Base-by-base conservation (phyloP, 176 grass and related monocot genomes). In the Tillandsia fasciculata region DNA sequence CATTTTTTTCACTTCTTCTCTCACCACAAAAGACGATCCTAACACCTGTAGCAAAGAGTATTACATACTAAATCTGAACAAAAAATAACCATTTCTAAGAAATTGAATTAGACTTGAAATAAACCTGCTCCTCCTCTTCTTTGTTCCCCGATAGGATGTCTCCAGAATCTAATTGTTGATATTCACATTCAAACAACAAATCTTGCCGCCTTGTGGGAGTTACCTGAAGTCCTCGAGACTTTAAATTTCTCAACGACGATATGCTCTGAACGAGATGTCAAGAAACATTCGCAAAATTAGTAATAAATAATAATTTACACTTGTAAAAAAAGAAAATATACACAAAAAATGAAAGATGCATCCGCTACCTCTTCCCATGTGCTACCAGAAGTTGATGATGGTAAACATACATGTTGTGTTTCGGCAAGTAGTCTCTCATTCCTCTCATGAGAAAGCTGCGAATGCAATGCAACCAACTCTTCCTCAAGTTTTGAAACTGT, bases 281-380 rank as follows among this genome's bases (percentile, higher is more conserved):
- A 85, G 49, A 52, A 85, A 49, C 42, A 26, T 11, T 76, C 3
- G 87, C 23, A n/a, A 54, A 74, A 68, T 49, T 48, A 75, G 72
- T 18, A 56, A 61, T 12, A 51, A 72, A 59, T 86, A 74, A 64
- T 53, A 71, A 3, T 79, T 47, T 2, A 48, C 47, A 13, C n/a
- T 51, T 3, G 10, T 42, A 58, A 20, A 49, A 12, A 3, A 79
- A 67, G 78, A 17, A 27, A 57, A 33, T 11, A 23, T 12, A 58
- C 12, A 66, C 14, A 2, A 26, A n/a, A 11, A 50, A 13, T 11
- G 27, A 14, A 65, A 63, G 18, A 6, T 49, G 17, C 1, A 69
- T 12, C 14, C 26, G n/a, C 7, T 90, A 99, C 90, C 84, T 93
- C 90, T 78, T 99, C 90, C 95, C 90, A 99, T 2, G 84, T 85